phyloP scores from a whole-genome alignment of 257 asterid genomes.

The Vinca minor region DNA sequence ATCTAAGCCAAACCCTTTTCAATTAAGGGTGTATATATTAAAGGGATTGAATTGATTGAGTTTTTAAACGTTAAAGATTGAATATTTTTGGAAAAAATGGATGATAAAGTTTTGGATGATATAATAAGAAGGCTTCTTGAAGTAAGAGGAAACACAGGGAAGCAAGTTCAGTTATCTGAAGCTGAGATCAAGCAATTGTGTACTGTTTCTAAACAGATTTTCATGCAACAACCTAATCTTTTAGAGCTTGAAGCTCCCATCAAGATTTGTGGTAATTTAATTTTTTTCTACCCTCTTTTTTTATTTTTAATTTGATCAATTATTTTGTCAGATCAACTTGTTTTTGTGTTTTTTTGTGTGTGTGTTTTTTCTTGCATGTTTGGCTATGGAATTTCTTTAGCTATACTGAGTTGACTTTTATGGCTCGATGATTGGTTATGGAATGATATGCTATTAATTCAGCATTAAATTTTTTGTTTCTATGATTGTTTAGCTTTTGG shows the following conservation, averaged over 20 bases:
- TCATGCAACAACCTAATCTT: conserved; percentile 35
- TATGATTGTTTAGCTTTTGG: background rate
- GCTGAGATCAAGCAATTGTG: conserved; percentile 30
- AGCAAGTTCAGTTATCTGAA: conserved; percentile 32
- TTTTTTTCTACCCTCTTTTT: background rate
- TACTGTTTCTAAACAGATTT: conserved; percentile 20
- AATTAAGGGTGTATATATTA: background rate
- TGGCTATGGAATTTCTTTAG: background rate
- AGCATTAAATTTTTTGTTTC: background rate
- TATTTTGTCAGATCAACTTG: background rate
- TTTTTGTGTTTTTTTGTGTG: background rate
- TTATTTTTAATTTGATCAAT: background rate
- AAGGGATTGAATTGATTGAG: too few relatives aligned
- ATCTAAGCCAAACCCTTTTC: background rate
- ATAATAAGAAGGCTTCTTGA: conserved; percentile 30
- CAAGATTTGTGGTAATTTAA: conserved; percentile 37
- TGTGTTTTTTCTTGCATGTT: background rate
- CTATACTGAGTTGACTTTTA: conserved; percentile 22
- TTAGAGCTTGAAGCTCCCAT: conserved; percentile 40
- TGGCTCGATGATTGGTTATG: background rate
- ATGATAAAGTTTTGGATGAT: conserved; percentile 29
- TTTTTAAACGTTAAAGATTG: background rate
- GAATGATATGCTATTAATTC: background rate
- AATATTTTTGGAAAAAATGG: conserved; percentile 20
- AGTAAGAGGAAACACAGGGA: conserved; percentile 27